Conservation (phyloP, 192 early-diverging fungal species). For the Paraglomus occultum region DNA sequence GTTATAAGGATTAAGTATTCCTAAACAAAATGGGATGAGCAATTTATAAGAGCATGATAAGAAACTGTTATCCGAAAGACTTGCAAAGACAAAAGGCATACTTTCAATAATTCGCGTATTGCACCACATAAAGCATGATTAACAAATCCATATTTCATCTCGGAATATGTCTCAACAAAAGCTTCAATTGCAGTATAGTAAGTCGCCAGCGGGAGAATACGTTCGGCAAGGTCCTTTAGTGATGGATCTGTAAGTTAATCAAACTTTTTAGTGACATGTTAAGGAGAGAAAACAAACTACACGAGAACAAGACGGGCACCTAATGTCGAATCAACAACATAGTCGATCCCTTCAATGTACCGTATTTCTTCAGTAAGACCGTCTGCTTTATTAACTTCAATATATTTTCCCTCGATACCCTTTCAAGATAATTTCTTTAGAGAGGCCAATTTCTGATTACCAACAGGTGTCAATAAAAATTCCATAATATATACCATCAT, state of each 20-base stretch:
- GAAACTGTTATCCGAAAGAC: neutral
- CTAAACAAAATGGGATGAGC: conserved; percentile 34
- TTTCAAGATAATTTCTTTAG: conserved; percentile 20
- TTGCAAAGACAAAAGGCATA: conserved; percentile 23
- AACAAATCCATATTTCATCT: conserved; percentile 80
- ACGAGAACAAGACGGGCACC: neutral
- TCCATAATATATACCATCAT: conserved; percentile 60
- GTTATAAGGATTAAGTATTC: conserved; percentile 83
- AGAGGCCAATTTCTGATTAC: conserved; percentile 10
- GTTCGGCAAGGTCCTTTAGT: conserved; percentile 68
- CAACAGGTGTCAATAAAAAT: neutral
- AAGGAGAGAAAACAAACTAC: neutral
- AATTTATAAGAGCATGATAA: neutral
- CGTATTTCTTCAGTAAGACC: conserved; percentile 44
- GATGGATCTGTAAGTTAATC: conserved; percentile 52
- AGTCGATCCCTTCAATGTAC: conserved; percentile 28
- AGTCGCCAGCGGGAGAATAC: conserved; percentile 74
- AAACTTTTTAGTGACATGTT: neutral
- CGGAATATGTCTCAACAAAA: conserved; percentile 73
- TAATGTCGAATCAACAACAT: conserved; percentile 12
- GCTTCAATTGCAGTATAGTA: conserved; percentile 74
- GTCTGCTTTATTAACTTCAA: conserved; percentile 44
- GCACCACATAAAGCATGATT: conserved; percentile 90
- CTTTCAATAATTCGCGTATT: conserved; percentile 69
- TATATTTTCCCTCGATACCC: conserved; percentile 82